A percentile compares a stretch with the other conserved stretches of the same genome.
Conservation (phyloP, 768 basidiomycete species). For the Dioszegia hungarica region DNA sequence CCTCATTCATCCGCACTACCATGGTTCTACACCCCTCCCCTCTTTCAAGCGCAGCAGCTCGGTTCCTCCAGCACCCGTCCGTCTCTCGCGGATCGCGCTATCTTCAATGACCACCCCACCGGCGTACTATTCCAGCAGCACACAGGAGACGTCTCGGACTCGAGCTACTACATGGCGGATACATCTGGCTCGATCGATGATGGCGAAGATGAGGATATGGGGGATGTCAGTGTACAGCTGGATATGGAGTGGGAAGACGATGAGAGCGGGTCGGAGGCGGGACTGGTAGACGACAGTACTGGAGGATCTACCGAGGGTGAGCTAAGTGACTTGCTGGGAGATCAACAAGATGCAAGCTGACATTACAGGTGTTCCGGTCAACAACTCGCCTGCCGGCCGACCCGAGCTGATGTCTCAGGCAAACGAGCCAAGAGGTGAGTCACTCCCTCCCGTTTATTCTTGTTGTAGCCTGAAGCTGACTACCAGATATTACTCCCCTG, state of each 20-base stretch:
- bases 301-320: neutral
- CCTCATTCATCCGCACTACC: neutral
- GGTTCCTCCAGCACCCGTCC: neutral
- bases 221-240: neutral
- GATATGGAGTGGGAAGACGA: neutral
- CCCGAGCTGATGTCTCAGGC: too few relatives aligned
- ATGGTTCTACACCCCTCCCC: neutral
- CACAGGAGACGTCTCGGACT: conserved; percentile 3
- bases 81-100: neutral
- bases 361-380: neutral
- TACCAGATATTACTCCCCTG: neutral
- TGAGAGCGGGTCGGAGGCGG: neutral
- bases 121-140: neutral
- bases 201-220: neutral
- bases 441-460: too few relatives aligned
- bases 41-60: neutral
- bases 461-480: neutral
- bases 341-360: too few relatives aligned
- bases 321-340: neutral
- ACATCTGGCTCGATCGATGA: neutral
- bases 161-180: neutral
- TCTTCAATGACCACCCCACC: neutral
- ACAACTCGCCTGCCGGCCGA: too few relatives aligned
- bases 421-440: too few relatives aligned
- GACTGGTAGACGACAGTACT: neutral